Evolutionary conservation across 345 rosid species (phyloP), one percentile per base, ranked within the genome.

Genomic region (Salix viminalis): DNA sequence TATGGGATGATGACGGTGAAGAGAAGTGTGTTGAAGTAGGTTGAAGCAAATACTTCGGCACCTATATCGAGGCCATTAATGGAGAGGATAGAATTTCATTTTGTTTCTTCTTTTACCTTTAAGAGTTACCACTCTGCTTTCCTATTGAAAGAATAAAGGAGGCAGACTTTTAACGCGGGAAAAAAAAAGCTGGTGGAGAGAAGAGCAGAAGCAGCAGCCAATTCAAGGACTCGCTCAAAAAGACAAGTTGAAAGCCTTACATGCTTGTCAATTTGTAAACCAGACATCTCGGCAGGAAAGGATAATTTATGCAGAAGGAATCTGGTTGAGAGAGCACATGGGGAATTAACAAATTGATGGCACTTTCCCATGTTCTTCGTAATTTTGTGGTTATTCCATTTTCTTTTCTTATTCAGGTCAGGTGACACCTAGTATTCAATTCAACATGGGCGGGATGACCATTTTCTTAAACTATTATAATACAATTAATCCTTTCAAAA

Each of bases 11-110:
- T 74, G 76, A 36, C 42, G 65, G 56, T 30, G 26, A 81, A 69
- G 75, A 85, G 65, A 73, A 85, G 73, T 44, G 65, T 69, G 71
- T 81, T 50, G 76, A 72, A 56, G 23, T 0, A 54, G 73, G 15
- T 75, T 67, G 70, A 36, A 76, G 10, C 65, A 79, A 85, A 82
- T 39, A 82, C 87, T 88, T 86, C 87, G 83, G 84, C 87, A 73
- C 77, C 69, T 77, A 48, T 80, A 83, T 78, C 86, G 78, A 85
- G 86, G 88, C 54, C 85, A 81, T 77, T 69, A 79, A 81, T 66
- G 68, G 80, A 80, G 80, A 80, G 79, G 71, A 62, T 42, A 34
- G 65, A 30, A 79, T 83, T 77, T 81, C 83, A 61, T 83, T 81
- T 67, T 70, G 78, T 72, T 78, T 48, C 14, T 71, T 69, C 66